These are phyloP conservation scores for Epithele typhae DNA, from an alignment of 768 basidiomycete genomes.

Conservation along the genomic window DNA sequence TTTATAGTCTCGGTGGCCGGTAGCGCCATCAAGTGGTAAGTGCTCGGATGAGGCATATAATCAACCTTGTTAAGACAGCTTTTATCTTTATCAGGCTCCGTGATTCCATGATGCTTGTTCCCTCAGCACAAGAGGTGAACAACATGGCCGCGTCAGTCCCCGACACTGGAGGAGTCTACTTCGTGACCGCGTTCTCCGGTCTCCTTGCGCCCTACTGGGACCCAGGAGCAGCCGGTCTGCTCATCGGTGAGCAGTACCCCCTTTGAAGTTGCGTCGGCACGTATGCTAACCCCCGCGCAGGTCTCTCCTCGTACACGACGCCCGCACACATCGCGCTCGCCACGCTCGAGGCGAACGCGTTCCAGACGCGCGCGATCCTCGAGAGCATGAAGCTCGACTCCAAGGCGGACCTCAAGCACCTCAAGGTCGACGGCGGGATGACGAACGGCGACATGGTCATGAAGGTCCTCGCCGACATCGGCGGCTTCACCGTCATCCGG, in stretches of 20 bases:
- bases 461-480: constrained; percentile 82
- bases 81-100: constrained; percentile 52
- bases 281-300: constrained; percentile 27
- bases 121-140: constrained; percentile 80
- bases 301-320: constrained; percentile 83
- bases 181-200: constrained; percentile 95
- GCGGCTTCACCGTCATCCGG: constrained; percentile 87
- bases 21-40: constrained; percentile 86
- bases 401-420: constrained; percentile 68
- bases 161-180: constrained; percentile 87
- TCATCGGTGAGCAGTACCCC: constrained; percentile 74
- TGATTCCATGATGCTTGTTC: constrained; percentile 84
- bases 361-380: constrained; percentile 91
- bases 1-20: constrained; percentile 87
- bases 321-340: constrained; percentile 93
- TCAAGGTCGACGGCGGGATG: constrained; percentile 99
- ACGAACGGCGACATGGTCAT: constrained; percentile 90
- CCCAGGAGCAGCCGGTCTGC: constrained; percentile 77
- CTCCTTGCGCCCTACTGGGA: constrained; percentile 99
- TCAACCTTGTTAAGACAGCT: not conserved
- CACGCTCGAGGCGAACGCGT: constrained; percentile 93
- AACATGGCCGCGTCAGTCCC: constrained; percentile 70
- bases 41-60: not conserved
- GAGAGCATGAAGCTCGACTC: constrained; percentile 95
- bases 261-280: not conserved